Percentiles rank a stretch among this genome's conserved stretches.
These are phyloP conservation scores for Barnettozyma pratensis DNA, from an alignment of 805 yeast genomes.

Conservation along the genomic window DNA sequence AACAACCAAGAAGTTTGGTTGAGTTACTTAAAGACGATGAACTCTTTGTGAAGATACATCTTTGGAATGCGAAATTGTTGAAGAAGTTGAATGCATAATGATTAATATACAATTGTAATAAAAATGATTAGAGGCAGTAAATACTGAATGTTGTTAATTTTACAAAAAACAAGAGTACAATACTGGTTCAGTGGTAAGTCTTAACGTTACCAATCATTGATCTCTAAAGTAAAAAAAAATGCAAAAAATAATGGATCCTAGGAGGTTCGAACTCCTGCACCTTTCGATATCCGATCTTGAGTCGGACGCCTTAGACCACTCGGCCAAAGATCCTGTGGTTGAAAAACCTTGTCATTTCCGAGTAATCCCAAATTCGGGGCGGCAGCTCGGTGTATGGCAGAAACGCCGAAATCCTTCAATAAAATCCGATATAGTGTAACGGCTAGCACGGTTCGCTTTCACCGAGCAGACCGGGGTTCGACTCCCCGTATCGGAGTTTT, in stretches of 20 bases:
- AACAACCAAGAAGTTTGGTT: slow-evolving; percentile 50
- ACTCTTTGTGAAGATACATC: slow-evolving; percentile 52
- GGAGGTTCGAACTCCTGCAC: slow-evolving; percentile 11
- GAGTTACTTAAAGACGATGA: slow-evolving; percentile 51
- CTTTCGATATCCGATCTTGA: slow-evolving; percentile 10
- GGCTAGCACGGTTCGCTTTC: slow-evolving; percentile 83
- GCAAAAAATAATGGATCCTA: slow-evolving; percentile 9
- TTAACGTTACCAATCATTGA: too few species aligned
- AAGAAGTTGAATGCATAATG: slow-evolving; percentile 22
- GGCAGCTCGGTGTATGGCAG: too few species aligned
- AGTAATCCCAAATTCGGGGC: too few species aligned
- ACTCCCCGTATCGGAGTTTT: slow-evolving; percentile 74
- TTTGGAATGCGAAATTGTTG: slow-evolving; percentile 56
- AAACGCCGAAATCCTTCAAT: too few species aligned
- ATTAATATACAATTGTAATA: background rate
- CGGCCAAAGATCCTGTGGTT: slow-evolving; percentile 9
- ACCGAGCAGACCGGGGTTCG: slow-evolving; percentile 85
- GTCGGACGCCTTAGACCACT: slow-evolving; percentile 12
- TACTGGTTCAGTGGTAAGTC: too few species aligned
- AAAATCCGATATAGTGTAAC: slow-evolving; percentile 70
- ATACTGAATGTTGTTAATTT: too few species aligned
- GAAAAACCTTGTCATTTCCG: too few species aligned
- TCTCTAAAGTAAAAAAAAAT: background rate
- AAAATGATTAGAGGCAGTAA: too few species aligned
- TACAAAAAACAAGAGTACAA: too few species aligned